These are phyloP conservation scores for Cicer judaicum DNA, from an alignment of 306 rosid species.

Conservation along the genomic window DNA sequence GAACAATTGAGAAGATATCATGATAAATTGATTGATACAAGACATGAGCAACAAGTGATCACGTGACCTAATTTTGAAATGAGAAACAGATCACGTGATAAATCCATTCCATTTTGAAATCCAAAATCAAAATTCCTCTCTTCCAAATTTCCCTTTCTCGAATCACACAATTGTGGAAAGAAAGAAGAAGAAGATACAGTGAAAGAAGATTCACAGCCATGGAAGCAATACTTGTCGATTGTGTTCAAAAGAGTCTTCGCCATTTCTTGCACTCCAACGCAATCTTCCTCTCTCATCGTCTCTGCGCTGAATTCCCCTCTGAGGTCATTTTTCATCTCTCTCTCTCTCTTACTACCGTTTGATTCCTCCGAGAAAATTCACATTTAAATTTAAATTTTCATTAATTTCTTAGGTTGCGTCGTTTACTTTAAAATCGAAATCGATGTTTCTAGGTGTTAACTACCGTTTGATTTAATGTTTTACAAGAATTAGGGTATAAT, in stretches of 20 bases:
- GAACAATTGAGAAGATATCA: too few relatives aligned
- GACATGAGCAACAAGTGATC: too few relatives aligned
- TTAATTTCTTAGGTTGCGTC: background rate
- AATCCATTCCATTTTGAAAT: too few relatives aligned
- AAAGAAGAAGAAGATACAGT: constrained; percentile 19
- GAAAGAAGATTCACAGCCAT: constrained; percentile 45
- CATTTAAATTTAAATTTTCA: background rate
- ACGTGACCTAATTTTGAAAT: too few relatives aligned
- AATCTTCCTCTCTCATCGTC: constrained; percentile 89
- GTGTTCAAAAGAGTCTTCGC: constrained; percentile 80
- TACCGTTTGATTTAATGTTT: constrained; percentile 15
- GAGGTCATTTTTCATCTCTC: constrained; percentile 42
- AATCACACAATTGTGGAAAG: background rate
- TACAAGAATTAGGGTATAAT: constrained; percentile 12
- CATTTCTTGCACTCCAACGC: constrained; percentile 85
- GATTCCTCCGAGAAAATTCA: background rate
- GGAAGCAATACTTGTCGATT: constrained; percentile 81
- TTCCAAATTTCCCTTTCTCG: background rate
- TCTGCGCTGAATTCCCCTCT: constrained; percentile 82
- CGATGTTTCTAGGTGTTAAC: constrained; percentile 34
- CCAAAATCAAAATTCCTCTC: background rate
- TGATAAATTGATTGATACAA: too few relatives aligned
- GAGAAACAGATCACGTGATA: too few relatives aligned
- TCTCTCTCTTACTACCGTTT: constrained; percentile 23
- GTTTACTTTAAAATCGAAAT: constrained; percentile 32